phyloP scores from a whole-genome alignment of 2,329 filamentous ascomycete species.

The Stemphylium beticola region DNA sequence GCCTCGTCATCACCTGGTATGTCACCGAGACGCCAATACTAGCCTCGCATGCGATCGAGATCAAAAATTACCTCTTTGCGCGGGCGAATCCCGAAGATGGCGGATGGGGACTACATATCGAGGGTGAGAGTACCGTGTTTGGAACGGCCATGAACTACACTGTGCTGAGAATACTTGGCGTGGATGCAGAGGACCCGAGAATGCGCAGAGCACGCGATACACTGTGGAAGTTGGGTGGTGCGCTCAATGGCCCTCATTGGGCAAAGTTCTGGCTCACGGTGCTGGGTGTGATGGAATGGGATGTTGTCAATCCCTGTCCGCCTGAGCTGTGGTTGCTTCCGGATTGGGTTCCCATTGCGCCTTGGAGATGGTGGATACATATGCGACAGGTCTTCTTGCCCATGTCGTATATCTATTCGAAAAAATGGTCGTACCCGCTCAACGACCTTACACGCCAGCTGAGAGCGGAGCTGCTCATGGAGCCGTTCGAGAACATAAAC shows the following conservation, averaged over 20 bases:
- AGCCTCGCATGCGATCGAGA: constrained; percentile 79
- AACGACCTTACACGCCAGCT: constrained; percentile 76
- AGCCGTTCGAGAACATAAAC: constrained; percentile 78
- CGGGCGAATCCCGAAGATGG: constrained; percentile 85
- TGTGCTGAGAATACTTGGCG: constrained; percentile 78
- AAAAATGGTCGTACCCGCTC: constrained; percentile 76
- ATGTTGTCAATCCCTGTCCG: constrained; percentile 91
- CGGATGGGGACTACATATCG: constrained; percentile 97
- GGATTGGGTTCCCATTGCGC: constrained; percentile 87
- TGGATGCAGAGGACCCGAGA: constrained; percentile 79
- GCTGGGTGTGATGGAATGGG: constrained; percentile 84
- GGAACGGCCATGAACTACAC: constrained; percentile 91
- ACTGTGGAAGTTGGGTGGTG: constrained; percentile 85
- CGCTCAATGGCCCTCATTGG: constrained; percentile 87
- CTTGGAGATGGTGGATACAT: constrained; percentile 98
- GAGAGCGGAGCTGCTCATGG: constrained; percentile 80
- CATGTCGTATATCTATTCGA: constrained; percentile 90
- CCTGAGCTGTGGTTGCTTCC: constrained; percentile 93
- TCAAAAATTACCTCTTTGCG: constrained; percentile 89
- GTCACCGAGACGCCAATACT: constrained; percentile 87
- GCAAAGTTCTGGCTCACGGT: constrained; percentile 94
- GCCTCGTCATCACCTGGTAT: constrained; percentile 84
- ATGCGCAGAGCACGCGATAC: constrained; percentile 85
- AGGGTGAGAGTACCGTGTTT: constrained; percentile 90
- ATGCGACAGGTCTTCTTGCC: constrained; percentile 95